Conservation (phyloP, 257 asterid species). For the Jasminum sambac region DNA sequence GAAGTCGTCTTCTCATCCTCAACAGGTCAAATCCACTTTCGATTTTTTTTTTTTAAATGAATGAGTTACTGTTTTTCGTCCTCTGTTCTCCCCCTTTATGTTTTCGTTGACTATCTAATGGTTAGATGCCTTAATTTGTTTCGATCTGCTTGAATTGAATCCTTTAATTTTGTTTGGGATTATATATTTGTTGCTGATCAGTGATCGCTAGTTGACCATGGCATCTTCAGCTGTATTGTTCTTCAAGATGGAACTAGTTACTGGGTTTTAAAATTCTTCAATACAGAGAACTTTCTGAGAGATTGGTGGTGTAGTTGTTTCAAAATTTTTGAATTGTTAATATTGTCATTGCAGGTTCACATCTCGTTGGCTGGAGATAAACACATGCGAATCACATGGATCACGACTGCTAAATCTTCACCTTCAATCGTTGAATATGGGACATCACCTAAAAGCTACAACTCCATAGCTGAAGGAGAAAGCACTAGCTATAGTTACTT, state of each 20-base stretch:
- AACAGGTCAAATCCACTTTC: conserved; percentile 46
- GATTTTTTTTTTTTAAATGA: background rate
- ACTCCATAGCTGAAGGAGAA: conserved; percentile 39
- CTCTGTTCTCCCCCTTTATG: background rate
- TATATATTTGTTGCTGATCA: too few relatives aligned
- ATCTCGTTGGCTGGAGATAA: conserved; percentile 86
- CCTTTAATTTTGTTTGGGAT: background rate
- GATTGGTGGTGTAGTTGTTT: background rate
- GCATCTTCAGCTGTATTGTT: too few relatives aligned
- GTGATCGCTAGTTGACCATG: too few relatives aligned
- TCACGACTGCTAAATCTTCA: conserved; percentile 51
- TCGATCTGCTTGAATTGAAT: background rate
- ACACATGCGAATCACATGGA: conserved; percentile 75
- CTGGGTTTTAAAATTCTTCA: background rate
- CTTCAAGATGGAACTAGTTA: too few relatives aligned
- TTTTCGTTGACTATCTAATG: background rate
- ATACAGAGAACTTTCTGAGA: background rate
- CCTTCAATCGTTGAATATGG: conserved; percentile 77
- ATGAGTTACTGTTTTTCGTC: background rate
- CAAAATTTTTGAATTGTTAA: background rate
- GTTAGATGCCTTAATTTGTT: background rate
- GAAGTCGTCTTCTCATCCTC: conserved; percentile 52
- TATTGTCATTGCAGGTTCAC: conserved; percentile 62
- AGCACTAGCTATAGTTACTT: conserved; percentile 42
- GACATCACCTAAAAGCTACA: conserved; percentile 56